These are phyloP conservation scores for Kodamaea ohmeri DNA, from an alignment of 1,139 yeast genomes.

Conservation along the genomic window DNA sequence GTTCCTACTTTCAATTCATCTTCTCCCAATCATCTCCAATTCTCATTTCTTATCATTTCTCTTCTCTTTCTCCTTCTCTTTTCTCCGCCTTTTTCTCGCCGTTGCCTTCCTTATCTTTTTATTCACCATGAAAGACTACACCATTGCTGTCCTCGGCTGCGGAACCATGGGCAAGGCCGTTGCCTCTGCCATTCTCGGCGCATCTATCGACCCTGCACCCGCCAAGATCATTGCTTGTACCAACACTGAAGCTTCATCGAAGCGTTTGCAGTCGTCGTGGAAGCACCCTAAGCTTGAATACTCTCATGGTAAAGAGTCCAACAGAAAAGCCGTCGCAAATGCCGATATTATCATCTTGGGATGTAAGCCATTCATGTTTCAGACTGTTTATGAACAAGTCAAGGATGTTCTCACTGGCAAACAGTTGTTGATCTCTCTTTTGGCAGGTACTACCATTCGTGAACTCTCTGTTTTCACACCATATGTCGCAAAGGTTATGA, in stretches of 20 bases:
- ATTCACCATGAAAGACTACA: constrained; percentile 43
- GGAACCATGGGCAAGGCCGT: constrained; percentile 99
- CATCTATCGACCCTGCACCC: constrained; percentile 59
- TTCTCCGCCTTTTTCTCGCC: not conserved
- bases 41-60: not conserved
- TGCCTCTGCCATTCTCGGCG: constrained; percentile 64
- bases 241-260: constrained; percentile 51
- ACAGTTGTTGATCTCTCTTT: constrained; percentile 73
- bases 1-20: not conserved
- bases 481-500: constrained; percentile 87
- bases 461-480: constrained; percentile 56
- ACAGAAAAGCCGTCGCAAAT: constrained; percentile 54
- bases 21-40: not conserved
- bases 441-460: constrained; percentile 88
- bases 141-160: constrained; percentile 81
- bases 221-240: constrained; percentile 74
- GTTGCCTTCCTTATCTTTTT: not conserved
- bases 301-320: constrained; percentile 48
- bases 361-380: constrained; percentile 80
- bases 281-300: constrained; percentile 51
- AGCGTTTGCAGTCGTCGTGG: constrained; percentile 40
- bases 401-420: constrained; percentile 42
- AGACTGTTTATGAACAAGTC: constrained; percentile 51
- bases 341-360: constrained; percentile 78
- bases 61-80: not conserved